Base-by-base conservation (phyloP, 2,329 filamentous ascomycete species). In the Dendryphion nanum region DNA sequence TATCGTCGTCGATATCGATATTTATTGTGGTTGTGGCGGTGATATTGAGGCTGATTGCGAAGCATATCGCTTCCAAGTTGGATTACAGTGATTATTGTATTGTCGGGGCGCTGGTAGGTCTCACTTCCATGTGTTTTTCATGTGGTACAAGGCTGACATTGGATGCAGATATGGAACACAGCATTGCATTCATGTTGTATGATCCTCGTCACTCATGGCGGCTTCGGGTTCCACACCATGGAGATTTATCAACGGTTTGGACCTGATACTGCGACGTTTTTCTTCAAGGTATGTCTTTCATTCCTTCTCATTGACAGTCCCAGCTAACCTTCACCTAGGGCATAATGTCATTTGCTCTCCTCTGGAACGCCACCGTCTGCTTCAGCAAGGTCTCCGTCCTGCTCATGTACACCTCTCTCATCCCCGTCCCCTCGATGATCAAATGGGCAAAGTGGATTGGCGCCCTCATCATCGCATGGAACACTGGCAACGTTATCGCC, bases 301-400 rank as follows among this genome's bases (percentile, higher is more conserved):
- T n/a, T n/a, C n/a, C n/a, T 5, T 36, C 36, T 23, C 14, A 14
- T 20, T 17, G 5, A 13, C 7, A 52, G 48, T 44, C 44, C 0
- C n/a, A n/a, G n/a, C n/a, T n/a, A n/a, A n/a, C n/a, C n/a, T n/a
- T n/a, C n/a, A 47, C 53, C 35, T 30, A 30, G 29, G 29, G 12
- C 29, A 30, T 30, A 8, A 49, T 54, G 45, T 24, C 45, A 1
- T 54, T 54, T 30, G 31, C 48, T 0, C 33, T 54, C 8, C 35
- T 54, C 4, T 56, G 50, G 51, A 53, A 54, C 14, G 45, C 39
- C 2, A 50, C 45, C 2, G 41, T 54, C 18, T 47, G 42, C 28
- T 55, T 49, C 26, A 45, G 44, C 30, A 52, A 50, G 40, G 14
- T 52, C 1, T 56, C 50, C 1, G 38, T 55, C 10, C 38, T 55